Conservation (phyloP, 108 stramenopile genomes). For the Pelagomonas calceolata region DNA sequence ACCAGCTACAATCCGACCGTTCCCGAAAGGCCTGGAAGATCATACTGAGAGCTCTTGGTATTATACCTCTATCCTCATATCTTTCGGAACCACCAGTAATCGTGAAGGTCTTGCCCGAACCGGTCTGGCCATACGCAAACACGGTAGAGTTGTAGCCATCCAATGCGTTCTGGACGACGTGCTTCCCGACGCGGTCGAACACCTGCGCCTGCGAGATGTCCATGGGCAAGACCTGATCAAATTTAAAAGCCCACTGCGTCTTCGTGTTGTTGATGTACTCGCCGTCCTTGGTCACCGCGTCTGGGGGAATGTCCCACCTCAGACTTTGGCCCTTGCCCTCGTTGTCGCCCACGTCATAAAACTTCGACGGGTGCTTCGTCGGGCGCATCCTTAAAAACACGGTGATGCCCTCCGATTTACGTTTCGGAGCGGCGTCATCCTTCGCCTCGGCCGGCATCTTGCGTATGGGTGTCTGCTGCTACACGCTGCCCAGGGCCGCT, state of each 20-base stretch:
- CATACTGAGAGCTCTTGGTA: constrained; percentile 57
- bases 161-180: constrained; percentile 56
- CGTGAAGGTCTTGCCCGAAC: constrained; percentile 58
- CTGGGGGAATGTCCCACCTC: constrained; percentile 30
- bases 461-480: no score
- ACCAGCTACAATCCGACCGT: constrained; percentile 32
- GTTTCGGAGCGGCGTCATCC: no score
- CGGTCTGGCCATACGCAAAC: constrained; percentile 67
- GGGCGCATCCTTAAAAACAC: constrained; percentile 65
- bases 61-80: constrained; percentile 72
- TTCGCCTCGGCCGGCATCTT: no score
- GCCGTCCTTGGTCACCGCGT: constrained; percentile 15
- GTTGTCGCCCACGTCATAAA: constrained; percentile 41
- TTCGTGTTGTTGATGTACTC: constrained; percentile 56
- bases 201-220: constrained; percentile 43
- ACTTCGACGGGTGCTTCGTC: constrained; percentile 41
- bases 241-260: constrained; percentile 51
- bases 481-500: no score
- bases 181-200: constrained; percentile 32
- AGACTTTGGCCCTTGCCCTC: constrained; percentile 37
- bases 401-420: constrained; percentile 32
- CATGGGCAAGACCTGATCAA: constrained; percentile 55
- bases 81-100: constrained; percentile 72
- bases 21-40: constrained; percentile 50
- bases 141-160: constrained; percentile 76